Base-by-base conservation (phyloP, 139 green algal genomes). In the Picochlorum sp. region DNA sequence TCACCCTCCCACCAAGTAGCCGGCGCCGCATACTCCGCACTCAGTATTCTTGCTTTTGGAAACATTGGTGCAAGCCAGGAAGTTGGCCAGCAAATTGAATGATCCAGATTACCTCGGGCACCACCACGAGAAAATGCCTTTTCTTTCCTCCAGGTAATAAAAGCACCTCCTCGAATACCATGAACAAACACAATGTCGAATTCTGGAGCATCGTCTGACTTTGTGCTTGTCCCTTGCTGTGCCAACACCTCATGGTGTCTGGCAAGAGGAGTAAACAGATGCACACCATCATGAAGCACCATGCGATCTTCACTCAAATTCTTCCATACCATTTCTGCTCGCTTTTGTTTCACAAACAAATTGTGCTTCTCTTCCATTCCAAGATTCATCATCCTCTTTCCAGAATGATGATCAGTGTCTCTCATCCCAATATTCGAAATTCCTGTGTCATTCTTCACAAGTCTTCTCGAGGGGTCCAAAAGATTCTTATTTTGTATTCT, bases 161-260 rank as follows among this genome's bases (percentile, higher is more conserved):
- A 96, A 0, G 88, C 79, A 3, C 88, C 88, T 10, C 88, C 88
- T 1, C 85, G 63, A 54, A 96, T 89, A 78, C 88, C 88, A 65
- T 96, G 88, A 26, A 96, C 73, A 68, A 96, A 96, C 7, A 96
- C 86, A 18, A 96, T 68, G 57, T 95, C 88, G 16, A 91, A 45
- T 49, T 75, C 57, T 4, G 79, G 81, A 0, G 68, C 56, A 11
- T 70, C 69, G 77, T 57, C 66, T 56, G 9, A 21, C 18, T 20
- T 30, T 18, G 30, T 21, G 45, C 37, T 52, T 8, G 57, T 55
- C 45, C 77, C 75, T 20, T 72, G 21, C 28, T 45, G 26, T 24
- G 76, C 72, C 61, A 88, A 70, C 24, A 74, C 66, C 45, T 71
- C 71, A 54, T 92, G 85, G 67, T 92, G 86, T 3, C 21, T 8